phyloP scores from a whole-genome alignment of 352 stramenopile genomes.

The Pythium phragmitis region DNA sequence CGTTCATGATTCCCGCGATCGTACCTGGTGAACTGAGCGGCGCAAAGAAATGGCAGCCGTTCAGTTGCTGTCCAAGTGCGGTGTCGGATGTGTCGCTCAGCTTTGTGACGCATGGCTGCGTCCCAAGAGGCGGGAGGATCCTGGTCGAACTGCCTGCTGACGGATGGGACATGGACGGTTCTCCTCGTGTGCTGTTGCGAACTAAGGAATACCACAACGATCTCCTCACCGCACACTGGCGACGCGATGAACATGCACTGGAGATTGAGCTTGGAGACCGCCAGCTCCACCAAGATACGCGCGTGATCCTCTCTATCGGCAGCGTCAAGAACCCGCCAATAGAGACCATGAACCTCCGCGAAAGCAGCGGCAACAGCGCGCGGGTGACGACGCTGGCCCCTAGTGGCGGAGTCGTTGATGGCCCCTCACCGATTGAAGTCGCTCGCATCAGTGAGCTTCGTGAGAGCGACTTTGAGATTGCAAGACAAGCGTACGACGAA shows the following conservation, averaged over 20 bases:
- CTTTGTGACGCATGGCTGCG: slow-evolving; percentile 39
- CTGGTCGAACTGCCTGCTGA: slow-evolving; percentile 48
- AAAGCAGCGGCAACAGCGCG: not conserved
- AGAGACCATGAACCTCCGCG: slow-evolving; percentile 34
- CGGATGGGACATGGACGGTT: slow-evolving; percentile 61
- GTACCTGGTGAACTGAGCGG: slow-evolving; percentile 47
- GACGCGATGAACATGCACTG: slow-evolving; percentile 47
- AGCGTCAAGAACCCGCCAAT: slow-evolving; percentile 54
- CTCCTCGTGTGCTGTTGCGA: slow-evolving; percentile 42
- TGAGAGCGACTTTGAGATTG: slow-evolving; percentile 48
- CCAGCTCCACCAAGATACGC: slow-evolving; percentile 5
- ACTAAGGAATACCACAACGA: slow-evolving; percentile 36
- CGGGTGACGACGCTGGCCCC: slow-evolving; percentile 52
- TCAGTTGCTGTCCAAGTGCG: slow-evolving; percentile 47
- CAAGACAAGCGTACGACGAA: slow-evolving; percentile 32
- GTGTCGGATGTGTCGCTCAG: slow-evolving; percentile 58
- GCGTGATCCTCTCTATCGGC: slow-evolving; percentile 39
- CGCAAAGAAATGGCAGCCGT: slow-evolving; percentile 48
- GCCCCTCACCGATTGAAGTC: slow-evolving; percentile 53
- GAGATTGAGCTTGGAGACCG: slow-evolving; percentile 34
- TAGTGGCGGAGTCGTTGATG: slow-evolving; percentile 59
- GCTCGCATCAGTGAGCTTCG: slow-evolving; percentile 63
- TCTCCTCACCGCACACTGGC: slow-evolving; percentile 36
- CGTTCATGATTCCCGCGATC: slow-evolving; percentile 52
- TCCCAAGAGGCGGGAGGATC: slow-evolving; percentile 43